Percentiles rank a stretch among this genome's conserved stretches.
These are phyloP conservation scores for Fistulifera solaris DNA, from an alignment of 108 stramenopile genomes.

Conservation along the genomic window DNA sequence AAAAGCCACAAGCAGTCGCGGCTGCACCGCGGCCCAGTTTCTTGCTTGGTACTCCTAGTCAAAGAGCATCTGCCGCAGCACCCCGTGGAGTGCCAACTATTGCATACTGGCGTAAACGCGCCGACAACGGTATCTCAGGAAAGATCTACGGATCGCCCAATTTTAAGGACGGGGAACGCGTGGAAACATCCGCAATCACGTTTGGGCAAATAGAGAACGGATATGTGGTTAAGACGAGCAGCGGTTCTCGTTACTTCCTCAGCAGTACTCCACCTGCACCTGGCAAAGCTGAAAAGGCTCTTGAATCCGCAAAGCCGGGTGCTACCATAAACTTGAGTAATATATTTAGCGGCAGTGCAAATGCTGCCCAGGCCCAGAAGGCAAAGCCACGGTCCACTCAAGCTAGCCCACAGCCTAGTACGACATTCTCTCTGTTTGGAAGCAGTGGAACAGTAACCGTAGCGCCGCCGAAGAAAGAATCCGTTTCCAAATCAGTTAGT, in stretches of 20 bases:
- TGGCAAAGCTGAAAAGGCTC: conserved; percentile 17
- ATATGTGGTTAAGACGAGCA: conserved; percentile 47
- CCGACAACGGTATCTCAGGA: conserved; percentile 62
- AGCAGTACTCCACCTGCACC: conserved; percentile 14
- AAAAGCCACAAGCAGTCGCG: conserved; percentile 10
- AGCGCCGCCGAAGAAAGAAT: conserved; percentile 4
- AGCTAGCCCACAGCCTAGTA: too few species aligned
- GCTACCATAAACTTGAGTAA: conserved; percentile 30
- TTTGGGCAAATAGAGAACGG: conserved; percentile 50
- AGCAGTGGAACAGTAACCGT: conserved; percentile 5
- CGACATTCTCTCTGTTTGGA: too few species aligned
- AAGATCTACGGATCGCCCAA: conserved; percentile 54
- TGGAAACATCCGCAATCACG: conserved; percentile 59
- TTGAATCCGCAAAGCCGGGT: conserved; percentile 10
- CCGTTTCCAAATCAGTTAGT: not conserved
- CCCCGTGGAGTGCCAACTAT: conserved; percentile 64
- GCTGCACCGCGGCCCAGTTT: conserved; percentile 8
- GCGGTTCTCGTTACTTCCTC: conserved; percentile 51
- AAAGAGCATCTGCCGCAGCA: conserved; percentile 14
- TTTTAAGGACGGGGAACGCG: conserved; percentile 57
- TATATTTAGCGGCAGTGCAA: too few species aligned
- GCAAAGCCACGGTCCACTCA: conserved; percentile 1
- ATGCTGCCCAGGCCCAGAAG: conserved; percentile 11
- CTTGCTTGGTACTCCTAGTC: conserved; percentile 8
- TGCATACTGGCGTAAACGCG: conserved; percentile 43